Base-by-base conservation (phyloP, 2,329 filamentous ascomycete species). In the Trichocomaceae sp. region DNA sequence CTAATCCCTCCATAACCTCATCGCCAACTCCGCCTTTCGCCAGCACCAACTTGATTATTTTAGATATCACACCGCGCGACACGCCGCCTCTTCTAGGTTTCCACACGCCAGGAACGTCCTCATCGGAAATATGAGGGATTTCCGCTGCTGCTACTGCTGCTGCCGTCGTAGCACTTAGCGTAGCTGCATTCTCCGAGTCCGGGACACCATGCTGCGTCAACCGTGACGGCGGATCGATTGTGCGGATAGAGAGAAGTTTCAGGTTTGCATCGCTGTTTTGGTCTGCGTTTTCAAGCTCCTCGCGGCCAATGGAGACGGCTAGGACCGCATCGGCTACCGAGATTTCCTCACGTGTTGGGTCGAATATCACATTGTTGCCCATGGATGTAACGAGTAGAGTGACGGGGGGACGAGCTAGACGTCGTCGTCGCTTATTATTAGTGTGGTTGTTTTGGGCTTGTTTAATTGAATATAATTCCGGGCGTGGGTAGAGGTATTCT, bases 311-410 rank as follows among this genome's bases (percentile, higher is more conserved):
- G 0, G 90, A 95, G 5, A 97, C 82, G 1, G 92, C 93, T 46
- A 97, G 77, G 2, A 93, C 88, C 12, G 86, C 84, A 65, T 97
- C 92, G 1, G 93, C 93, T 3, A 97, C 92, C 2, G 90, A 88
- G 15, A 99, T 84, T 71, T 99, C 93, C 69, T 96, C 91, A 62
- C 86, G 85, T 51, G 83, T 86, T 0, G 93, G 92, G 69, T 99
- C 93, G 74, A 97, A 96, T 60, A 99, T 87, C 72, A 96, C 85
- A 69, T 93, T 97, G 57, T 86, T 79, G 56, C 87, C 88, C 0
- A 96, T 86, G 2, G 87, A 83, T 70, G 95, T 87, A 54, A 97
- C 90, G 10, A 99, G 85, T 19, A 99, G 80, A 3, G 92, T 96
- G 54, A 99, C 82, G 0, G 93, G 90, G 4, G 93, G 93, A 48